These are phyloP conservation scores for Cymodocea nodosa DNA, from an alignment of 116 monocot species.

Conservation along the genomic window DNA sequence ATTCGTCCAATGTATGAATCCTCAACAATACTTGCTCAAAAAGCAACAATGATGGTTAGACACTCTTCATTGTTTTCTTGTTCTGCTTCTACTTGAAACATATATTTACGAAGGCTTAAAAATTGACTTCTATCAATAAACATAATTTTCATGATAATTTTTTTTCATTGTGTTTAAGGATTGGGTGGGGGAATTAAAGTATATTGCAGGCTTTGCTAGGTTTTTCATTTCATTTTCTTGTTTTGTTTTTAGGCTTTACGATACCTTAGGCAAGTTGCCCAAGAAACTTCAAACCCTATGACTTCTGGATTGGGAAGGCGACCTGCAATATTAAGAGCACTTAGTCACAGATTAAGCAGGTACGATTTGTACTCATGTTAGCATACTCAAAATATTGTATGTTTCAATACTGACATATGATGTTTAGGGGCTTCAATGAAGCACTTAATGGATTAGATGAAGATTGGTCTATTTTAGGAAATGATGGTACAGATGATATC, in stretches of 20 bases:
- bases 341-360: slow-evolving; percentile 60
- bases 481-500: slow-evolving; percentile 57
- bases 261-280: slow-evolving; percentile 45
- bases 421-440: slow-evolving; percentile 63
- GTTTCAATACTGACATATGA: neutral
- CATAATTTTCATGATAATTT: neutral
- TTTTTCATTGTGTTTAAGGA: neutral
- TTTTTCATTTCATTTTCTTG: neutral
- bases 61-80: slow-evolving; percentile 2
- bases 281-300: slow-evolving; percentile 35
- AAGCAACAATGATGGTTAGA: slow-evolving; percentile 50
- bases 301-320: slow-evolving; percentile 32
- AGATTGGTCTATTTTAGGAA: slow-evolving; percentile 42
- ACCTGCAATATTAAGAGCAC: slow-evolving; percentile 46
- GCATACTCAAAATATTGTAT: neutral
- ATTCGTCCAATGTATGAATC: slow-evolving; percentile 62
- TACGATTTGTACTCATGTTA: slow-evolving; percentile 4
- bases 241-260: slow-evolving; percentile 40
- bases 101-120: neutral
- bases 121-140: neutral
- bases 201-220: neutral
- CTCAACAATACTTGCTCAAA: slow-evolving; percentile 55
- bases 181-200: no score
- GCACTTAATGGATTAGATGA: slow-evolving; percentile 74
- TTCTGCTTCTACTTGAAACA: neutral